phyloP scores from a whole-genome alignment of 805 yeast genomes.

The Limtongozyma cylindracea region DNA sequence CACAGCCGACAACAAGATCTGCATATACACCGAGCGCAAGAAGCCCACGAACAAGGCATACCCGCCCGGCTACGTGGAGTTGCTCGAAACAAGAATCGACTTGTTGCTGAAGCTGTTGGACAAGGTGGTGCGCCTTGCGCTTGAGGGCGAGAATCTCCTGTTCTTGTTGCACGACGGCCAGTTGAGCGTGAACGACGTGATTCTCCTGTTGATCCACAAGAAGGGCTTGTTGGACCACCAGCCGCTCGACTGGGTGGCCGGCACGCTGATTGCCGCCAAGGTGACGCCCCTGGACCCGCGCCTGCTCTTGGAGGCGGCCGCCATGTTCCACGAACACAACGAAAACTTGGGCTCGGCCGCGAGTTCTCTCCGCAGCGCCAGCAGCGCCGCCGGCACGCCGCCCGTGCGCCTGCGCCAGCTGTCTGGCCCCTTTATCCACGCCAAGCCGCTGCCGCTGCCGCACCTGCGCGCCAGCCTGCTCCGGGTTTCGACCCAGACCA shows the following conservation, averaged over 20 bases:
- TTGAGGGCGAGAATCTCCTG: no score
- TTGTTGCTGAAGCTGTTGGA: constrained; percentile 24
- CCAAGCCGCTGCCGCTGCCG: no score
- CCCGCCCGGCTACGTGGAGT: constrained; percentile 35
- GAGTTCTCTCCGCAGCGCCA: no score
- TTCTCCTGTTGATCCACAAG: constrained; percentile 13
- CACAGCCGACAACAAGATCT: constrained; percentile 25
- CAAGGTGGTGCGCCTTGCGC: constrained; percentile 9
- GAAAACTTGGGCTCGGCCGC: no score
- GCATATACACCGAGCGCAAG: constrained; percentile 31
- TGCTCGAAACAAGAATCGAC: constrained; percentile 30
- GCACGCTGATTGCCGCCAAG: constrained; percentile 15
- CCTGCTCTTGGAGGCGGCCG: no score
- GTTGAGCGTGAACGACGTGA: constrained; percentile 21
- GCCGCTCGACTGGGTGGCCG: constrained; percentile 19
- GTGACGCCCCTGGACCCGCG: no score
- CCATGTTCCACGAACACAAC: no score
- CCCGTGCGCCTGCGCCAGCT: no score
- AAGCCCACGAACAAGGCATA: constrained; percentile 26
- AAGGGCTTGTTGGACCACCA: constrained; percentile 12
- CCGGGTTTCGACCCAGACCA: no score
- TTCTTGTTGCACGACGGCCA: neutral
- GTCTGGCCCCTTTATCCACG: no score
- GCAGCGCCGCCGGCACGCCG: no score
- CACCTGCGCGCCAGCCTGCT: no score